Evolutionary conservation across 139 green algal species (phyloP), one percentile per base, ranked within the genome.

Genomic region (Spirogloea muscicola): DNA sequence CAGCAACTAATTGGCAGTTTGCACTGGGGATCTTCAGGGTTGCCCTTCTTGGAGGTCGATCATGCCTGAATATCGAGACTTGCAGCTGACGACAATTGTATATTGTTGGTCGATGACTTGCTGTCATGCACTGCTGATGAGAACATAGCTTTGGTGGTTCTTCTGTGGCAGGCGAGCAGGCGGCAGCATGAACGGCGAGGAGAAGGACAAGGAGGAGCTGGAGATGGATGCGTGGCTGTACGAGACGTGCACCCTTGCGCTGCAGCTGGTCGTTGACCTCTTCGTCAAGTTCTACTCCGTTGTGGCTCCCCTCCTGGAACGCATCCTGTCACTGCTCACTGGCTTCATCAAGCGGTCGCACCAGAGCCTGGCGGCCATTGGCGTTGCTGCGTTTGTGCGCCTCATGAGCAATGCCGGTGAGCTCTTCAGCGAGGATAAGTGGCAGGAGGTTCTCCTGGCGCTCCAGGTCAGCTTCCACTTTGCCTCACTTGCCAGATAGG

Each of bases 251-350:
- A 96, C 90, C n/a, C 83, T 91, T 57, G 96, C 92, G 76, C 86
- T 99, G 59, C 88, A 95, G 84, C 90, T 97, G 75, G 88, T 98
- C 41, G 87, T 97, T 18, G 94, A 97, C 76, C 82, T 99, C 13
- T 91, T 94, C 86, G 60, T 87, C 27, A 84, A 91, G 80, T 96
- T 94, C 80, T 93, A 95, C 55, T 18, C 64, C 46, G 66, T 72
- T 25, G 84, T 92, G 41, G 43, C 68, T 49, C 62, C 77, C 16
- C 75, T 94, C 68, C 81, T 97, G 69, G 62, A 79, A 1, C 87
- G 84, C 25, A 79, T 96, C 34, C 81, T 96, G 37, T 75, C 88
- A 3, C 68, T 82, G 38, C 42, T 82, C 36, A 75, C 31, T 83
- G 83, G 84, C 36, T 95, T 99, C 78, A 90, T 96, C 67, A 79